A percentile compares a stretch with the other conserved stretches of the same genome.
Conservation (phyloP, 2,329 filamentous ascomycete genomes). For the Bretziella fagacearum region DNA sequence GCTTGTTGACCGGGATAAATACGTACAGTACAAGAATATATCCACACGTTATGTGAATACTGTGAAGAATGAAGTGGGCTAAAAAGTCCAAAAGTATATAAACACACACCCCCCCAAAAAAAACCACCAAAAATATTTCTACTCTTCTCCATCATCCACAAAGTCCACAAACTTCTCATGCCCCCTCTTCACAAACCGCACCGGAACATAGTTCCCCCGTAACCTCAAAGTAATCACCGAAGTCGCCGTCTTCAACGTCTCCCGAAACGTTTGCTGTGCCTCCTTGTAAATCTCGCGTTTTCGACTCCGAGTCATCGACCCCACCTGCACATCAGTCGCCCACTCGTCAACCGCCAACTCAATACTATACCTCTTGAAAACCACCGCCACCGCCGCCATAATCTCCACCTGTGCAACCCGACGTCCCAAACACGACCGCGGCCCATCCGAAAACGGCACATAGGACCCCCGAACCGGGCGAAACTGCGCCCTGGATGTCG, state of each 20-base stretch:
- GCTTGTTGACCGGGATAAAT: too few species aligned
- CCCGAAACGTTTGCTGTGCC: constrained; percentile 38
- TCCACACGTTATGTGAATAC: too few species aligned
- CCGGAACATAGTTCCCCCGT: constrained; percentile 40
- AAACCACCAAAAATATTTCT: neutral
- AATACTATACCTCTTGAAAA: constrained; percentile 44
- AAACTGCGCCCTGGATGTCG: constrained; percentile 46
- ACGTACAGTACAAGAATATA: too few species aligned
- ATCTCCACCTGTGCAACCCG: constrained; percentile 44
- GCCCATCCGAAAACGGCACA: constrained; percentile 41
- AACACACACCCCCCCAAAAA: neutral
- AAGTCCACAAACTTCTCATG: constrained; percentile 46
- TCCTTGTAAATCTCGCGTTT: constrained; percentile 40
- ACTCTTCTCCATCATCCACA: constrained; percentile 14
- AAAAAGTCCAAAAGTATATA: neutral
- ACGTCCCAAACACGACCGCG: constrained; percentile 39
- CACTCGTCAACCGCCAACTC: constrained; percentile 52
- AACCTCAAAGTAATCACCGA: constrained; percentile 59
- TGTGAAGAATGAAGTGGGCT: neutral
- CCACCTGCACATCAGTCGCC: constrained; percentile 36
- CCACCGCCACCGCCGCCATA: constrained; percentile 34
- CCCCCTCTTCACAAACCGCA: constrained; percentile 52
- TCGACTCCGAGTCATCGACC: constrained; percentile 28
- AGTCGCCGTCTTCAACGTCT: constrained; percentile 36
- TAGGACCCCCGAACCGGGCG: constrained; percentile 38